A percentile compares a stretch with the other conserved stretches of the same genome.
Conservation (phyloP, 164 flowering plant genomes). For the Chloranthus sessilifolius region DNA sequence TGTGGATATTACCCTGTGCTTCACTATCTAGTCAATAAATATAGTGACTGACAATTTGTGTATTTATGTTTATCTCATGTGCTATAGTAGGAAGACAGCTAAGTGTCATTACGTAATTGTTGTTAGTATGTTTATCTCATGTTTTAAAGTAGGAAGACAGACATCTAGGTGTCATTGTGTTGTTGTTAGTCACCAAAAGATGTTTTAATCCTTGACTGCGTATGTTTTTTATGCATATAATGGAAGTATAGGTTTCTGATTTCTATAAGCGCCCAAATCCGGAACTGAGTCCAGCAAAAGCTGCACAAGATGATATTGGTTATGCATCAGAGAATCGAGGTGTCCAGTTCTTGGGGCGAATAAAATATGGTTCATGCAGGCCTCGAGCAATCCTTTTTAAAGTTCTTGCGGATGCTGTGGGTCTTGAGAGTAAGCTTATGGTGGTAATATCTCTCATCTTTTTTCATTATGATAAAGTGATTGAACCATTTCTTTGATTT, state of each 20-base stretch:
- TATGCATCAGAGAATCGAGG: slow-evolving; percentile 53
- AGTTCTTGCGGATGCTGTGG: slow-evolving; percentile 96
- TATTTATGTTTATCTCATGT: too few species aligned
- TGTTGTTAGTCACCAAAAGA: too few species aligned
- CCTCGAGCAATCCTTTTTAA: slow-evolving; percentile 92
- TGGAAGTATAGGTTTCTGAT: slow-evolving; percentile 66
- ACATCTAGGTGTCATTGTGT: too few species aligned
- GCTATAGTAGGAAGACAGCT: too few species aligned
- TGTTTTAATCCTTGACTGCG: too few species aligned
- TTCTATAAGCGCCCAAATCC: slow-evolving; percentile 65
- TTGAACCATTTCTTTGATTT: neutral
- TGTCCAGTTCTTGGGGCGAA: slow-evolving; percentile 79
- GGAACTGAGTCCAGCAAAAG: slow-evolving; percentile 73
- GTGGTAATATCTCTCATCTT: slow-evolving; percentile 46
- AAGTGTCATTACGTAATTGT: too few species aligned
- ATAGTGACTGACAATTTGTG: too few species aligned
- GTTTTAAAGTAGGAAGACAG: too few species aligned
- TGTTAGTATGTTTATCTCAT: too few species aligned
- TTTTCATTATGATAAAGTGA: neutral
- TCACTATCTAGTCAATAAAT: too few species aligned
- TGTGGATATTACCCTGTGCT: too few species aligned
- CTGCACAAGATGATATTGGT: slow-evolving; percentile 56
- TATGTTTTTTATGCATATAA: too few species aligned
- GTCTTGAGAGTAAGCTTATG: slow-evolving; percentile 82
- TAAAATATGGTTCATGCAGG: slow-evolving; percentile 87